Conservation (phyloP, 1,284 basidiomycete genomes). For the Microbotryum saponariae region DNA sequence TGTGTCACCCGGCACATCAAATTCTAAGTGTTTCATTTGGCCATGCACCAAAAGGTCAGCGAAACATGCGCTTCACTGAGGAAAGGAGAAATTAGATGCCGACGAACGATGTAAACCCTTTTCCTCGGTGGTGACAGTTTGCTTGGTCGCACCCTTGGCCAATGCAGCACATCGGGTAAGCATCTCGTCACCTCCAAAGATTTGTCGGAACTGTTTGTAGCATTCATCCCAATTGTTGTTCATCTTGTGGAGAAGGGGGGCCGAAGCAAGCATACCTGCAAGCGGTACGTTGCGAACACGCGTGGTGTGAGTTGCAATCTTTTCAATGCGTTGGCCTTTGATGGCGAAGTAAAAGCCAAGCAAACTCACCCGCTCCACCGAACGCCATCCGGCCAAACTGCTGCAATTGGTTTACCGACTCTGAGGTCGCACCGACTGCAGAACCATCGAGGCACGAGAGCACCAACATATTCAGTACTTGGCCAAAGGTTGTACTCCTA, state of each 20-base stretch:
- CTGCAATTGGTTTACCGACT: slow-evolving; percentile 29
- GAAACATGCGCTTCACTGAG: background rate
- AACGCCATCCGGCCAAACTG: slow-evolving; percentile 34
- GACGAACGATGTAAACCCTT: slow-evolving; percentile 27
- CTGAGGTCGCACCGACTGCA: slow-evolving; percentile 31
- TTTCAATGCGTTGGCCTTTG: no score
- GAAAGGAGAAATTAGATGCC: background rate
- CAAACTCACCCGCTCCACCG: slow-evolving; percentile 15
- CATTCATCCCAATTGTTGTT: slow-evolving; percentile 22
- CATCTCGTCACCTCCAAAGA: slow-evolving; percentile 34
- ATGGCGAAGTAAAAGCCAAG: background rate
- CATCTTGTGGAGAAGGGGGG: slow-evolving; percentile 23
- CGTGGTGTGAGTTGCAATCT: no score
- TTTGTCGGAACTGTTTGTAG: slow-evolving; percentile 12
- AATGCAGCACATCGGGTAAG: slow-evolving; percentile 32
- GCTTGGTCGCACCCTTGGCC: slow-evolving; percentile 15
- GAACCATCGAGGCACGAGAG: no score
- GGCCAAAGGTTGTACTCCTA: background rate
- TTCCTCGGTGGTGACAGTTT: slow-evolving; percentile 24
- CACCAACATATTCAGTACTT: background rate
- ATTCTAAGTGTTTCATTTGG: slow-evolving; percentile 12
- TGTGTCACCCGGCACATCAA: slow-evolving; percentile 35
- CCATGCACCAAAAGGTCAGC: no score
- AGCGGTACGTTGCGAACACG: background rate
- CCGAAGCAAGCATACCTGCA: slow-evolving; percentile 30